A percentile compares a stretch with the other conserved stretches of the same genome.
Conservation (phyloP, 441 rosid species). For the Aleurites moluccanus region DNA sequence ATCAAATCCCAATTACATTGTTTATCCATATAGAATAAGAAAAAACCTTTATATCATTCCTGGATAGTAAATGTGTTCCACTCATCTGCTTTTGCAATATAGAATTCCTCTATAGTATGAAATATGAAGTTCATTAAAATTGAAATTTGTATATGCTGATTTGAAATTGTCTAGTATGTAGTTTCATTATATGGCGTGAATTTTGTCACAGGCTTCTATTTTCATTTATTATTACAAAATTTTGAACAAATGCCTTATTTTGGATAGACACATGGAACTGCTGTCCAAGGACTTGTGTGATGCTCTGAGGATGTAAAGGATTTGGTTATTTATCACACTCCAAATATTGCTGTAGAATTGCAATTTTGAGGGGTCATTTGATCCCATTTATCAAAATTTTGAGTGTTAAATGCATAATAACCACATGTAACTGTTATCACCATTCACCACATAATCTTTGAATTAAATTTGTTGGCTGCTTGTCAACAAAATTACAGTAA, state of each 20-base stretch:
- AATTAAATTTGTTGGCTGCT: no score
- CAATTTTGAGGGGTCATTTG: neutral
- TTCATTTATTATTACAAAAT: slow-evolving; percentile 6
- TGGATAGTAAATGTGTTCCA: neutral
- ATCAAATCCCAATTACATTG: neutral
- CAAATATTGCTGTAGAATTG: neutral
- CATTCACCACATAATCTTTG: no score
- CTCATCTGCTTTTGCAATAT: neutral
- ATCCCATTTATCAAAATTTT: neutral
- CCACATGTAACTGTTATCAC: neutral
- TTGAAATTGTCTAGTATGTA: neutral
- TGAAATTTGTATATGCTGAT: neutral
- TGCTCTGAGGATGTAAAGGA: neutral
- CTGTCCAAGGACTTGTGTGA: neutral
- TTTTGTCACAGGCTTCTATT: neutral
- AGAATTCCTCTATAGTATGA: neutral
- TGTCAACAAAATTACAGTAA: neutral
- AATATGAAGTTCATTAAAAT: neutral
- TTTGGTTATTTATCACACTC: neutral
- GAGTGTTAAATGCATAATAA: neutral
- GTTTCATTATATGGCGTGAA: neutral
- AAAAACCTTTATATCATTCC: neutral
- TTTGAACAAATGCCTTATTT: neutral
- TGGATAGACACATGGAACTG: neutral
- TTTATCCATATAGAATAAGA: neutral